phyloP scores from a whole-genome alignment of 495 filamentous ascomycete genomes.

The Aspergillus coremiiformis region DNA sequence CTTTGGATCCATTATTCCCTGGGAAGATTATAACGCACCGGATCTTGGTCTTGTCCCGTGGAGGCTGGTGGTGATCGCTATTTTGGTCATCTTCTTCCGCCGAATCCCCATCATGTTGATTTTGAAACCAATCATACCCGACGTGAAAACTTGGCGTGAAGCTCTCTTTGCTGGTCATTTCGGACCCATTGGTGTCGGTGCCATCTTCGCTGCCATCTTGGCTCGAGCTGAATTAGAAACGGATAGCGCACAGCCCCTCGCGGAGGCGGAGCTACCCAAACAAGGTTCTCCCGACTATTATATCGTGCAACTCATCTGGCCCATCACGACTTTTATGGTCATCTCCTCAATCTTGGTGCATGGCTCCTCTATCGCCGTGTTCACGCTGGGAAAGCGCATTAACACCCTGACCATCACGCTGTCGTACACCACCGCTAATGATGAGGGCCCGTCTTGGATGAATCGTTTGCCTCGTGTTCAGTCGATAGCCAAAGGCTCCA shows the following conservation, averaged over 20 bases:
- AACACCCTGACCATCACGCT: constrained; percentile 93
- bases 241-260: constrained; percentile 61
- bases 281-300: constrained; percentile 49
- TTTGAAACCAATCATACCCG: constrained; percentile 88
- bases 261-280: constrained; percentile 52
- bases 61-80: constrained; percentile 79
- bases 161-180: constrained; percentile 98
- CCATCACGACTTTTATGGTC: constrained; percentile 89
- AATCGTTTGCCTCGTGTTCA: constrained; percentile 81
- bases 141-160: constrained; percentile 98
- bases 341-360: constrained; percentile 93
- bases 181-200: constrained; percentile 95
- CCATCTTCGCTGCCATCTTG: constrained; percentile 90
- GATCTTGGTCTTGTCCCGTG: constrained; percentile 70
- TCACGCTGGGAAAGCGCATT: constrained; percentile 96
- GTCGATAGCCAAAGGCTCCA: constrained; percentile 72
- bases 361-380: constrained; percentile 95
- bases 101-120: constrained; percentile 93
- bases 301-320: constrained; percentile 83
- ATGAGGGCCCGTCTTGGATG: constrained; percentile 92
- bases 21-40: constrained; percentile 73
- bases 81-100: constrained; percentile 92
- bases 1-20: constrained; percentile 93
- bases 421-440: constrained; percentile 85
- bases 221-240: constrained; percentile 82